These are phyloP conservation scores for Fragosphaeria purpurea DNA, from an alignment of 2,329 filamentous ascomycete genomes.

Conservation along the genomic window DNA sequence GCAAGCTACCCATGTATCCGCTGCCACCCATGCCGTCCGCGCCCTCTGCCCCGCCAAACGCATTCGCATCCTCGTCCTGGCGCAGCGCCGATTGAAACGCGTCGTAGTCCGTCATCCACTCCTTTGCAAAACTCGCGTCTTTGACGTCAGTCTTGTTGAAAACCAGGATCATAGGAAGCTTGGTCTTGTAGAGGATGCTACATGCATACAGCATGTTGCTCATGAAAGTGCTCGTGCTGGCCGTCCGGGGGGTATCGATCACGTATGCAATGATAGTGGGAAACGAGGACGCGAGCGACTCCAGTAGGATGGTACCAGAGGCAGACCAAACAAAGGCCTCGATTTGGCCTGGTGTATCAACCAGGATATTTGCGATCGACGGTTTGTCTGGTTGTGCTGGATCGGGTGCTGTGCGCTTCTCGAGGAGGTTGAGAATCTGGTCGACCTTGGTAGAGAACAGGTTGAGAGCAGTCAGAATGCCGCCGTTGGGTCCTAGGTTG, in stretches of 20 bases:
- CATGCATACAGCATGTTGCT: constrained; percentile 99
- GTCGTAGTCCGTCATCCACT: constrained; percentile 99
- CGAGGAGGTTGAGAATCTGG: constrained; percentile 78
- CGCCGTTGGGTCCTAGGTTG: constrained; percentile 92
- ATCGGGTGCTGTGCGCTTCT: constrained; percentile 69
- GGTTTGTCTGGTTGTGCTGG: constrained; percentile 49
- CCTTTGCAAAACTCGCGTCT: constrained; percentile 80
- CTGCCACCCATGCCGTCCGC: constrained; percentile 55
- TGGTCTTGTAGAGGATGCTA: constrained; percentile 97
- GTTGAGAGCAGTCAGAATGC: constrained; percentile 90
- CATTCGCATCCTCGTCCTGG: constrained; percentile 68
- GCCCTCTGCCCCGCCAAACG: constrained; percentile 63
- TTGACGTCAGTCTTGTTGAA: constrained; percentile 99
- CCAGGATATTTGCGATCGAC: constrained; percentile 71
- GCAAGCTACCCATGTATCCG: constrained; percentile 89
- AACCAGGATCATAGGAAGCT: constrained; percentile 94
- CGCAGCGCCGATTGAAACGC: constrained; percentile 81
- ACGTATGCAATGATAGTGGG: constrained; percentile 96
- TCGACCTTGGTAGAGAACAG: constrained; percentile 98
- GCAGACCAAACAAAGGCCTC: constrained; percentile 99
- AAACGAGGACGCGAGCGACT: constrained; percentile 85
- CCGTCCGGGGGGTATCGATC: constrained; percentile 89
- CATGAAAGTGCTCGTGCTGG: constrained; percentile 96
- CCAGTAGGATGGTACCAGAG: constrained; percentile 85
- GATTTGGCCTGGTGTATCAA: constrained; percentile 95